A percentile compares a stretch with the other conserved stretches of the same genome.
Evolutionary conservation across 73 alveolate species (phyloP).

Genomic region (Effrenium voratum): DNA sequence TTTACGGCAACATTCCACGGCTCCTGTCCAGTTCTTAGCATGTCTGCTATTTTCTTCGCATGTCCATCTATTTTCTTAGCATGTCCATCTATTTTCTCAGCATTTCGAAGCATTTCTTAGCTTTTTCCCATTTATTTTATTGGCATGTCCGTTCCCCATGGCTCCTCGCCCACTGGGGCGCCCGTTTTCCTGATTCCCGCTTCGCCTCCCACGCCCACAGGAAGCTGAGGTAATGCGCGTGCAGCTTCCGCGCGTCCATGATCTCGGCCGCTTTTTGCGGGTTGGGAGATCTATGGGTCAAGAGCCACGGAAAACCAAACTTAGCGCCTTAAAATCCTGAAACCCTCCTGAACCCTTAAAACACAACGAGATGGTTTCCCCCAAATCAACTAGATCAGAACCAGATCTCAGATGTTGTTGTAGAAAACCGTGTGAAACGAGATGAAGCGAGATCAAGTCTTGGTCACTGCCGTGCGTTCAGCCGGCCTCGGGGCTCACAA

Average conservation of each 20-base stretch:
- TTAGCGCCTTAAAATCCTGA: too few relatives aligned
- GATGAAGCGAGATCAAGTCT: too few relatives aligned
- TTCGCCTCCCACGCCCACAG: conserved; percentile 92
- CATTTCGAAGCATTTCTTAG: not conserved
- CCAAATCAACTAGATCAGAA: too few relatives aligned
- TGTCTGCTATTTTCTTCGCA: too few relatives aligned
- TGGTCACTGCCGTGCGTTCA: too few relatives aligned
- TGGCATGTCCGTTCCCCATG: not conserved
- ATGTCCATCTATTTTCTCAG: not conserved
- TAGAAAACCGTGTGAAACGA: too few relatives aligned
- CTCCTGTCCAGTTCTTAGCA: too few relatives aligned
- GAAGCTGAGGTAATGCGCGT: conserved; percentile 80
- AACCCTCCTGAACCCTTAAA: too few relatives aligned
- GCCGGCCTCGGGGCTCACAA: too few relatives aligned
- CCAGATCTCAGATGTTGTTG: too few relatives aligned
- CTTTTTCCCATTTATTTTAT: not conserved
- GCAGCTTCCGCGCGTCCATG: conserved; percentile 72
- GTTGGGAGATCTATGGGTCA: not conserved
- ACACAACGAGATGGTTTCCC: too few relatives aligned
- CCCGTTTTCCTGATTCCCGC: not conserved
- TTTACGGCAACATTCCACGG: too few relatives aligned
- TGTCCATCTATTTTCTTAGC: not conserved
- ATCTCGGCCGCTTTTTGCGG: not conserved
- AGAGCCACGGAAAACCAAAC: not conserved
- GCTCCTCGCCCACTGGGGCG: not conserved